These are phyloP conservation scores for Anethum foeniculum DNA, from an alignment of 140 eudicot species.

Conservation along the genomic window DNA sequence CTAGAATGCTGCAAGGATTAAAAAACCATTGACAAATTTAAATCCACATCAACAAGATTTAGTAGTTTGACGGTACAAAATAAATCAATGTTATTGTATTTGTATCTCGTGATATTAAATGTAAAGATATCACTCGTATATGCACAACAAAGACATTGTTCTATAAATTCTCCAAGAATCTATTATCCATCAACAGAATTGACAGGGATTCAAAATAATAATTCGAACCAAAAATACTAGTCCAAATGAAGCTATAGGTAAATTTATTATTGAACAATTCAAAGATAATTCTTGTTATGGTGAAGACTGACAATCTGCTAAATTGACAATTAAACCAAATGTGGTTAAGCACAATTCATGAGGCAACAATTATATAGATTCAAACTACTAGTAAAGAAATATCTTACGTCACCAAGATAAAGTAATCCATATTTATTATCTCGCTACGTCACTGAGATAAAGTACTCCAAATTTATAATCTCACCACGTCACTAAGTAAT, in stretches of 20 bases:
- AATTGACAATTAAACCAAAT: neutral
- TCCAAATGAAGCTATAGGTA: neutral
- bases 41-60: neutral
- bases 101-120: no score
- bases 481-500: neutral
- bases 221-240: neutral
- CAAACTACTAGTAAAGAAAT: neutral
- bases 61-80: neutral
- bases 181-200: neutral
- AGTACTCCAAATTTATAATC: neutral
- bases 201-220: neutral
- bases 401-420: neutral
- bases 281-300: neutral
- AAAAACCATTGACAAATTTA: neutral
- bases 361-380: neutral
- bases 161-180: neutral
- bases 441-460: neutral
- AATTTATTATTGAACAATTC: neutral
- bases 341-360: neutral
- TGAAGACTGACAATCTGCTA: neutral
- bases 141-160: neutral
- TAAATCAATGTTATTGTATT: neutral
- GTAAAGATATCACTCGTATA: no score
- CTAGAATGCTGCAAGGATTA: constrained; percentile 47
- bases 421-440: neutral